A percentile compares a stretch with the other conserved stretches of the same genome.
These are phyloP conservation scores for Noccaea caerulescens DNA, from an alignment of 345 rosid genomes.

Conservation along the genomic window DNA sequence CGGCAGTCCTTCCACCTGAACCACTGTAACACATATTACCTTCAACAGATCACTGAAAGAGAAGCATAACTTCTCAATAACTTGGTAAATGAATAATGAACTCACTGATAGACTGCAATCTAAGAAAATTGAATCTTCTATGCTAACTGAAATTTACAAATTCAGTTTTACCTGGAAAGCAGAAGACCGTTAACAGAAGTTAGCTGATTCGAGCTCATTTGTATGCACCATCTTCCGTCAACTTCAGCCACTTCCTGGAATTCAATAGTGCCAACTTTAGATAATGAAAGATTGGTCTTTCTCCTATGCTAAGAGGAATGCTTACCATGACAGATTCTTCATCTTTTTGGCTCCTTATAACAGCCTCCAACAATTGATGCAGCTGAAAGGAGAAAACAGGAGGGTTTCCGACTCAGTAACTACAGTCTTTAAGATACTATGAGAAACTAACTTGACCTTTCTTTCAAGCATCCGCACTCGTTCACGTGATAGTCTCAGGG, in stretches of 20 bases:
- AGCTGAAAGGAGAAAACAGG: slow-evolving; percentile 55
- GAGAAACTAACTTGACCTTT: slow-evolving; percentile 53
- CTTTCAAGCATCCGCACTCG: slow-evolving; percentile 69
- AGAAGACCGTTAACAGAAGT: slow-evolving; percentile 67
- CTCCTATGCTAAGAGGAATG: slow-evolving; percentile 10
- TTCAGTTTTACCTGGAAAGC: slow-evolving; percentile 63
- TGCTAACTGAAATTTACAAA: slow-evolving; percentile 14
- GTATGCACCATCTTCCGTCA: slow-evolving; percentile 88
- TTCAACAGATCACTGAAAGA: slow-evolving; percentile 39
- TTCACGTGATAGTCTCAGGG: slow-evolving; percentile 67
- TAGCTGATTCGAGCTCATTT: slow-evolving; percentile 57
- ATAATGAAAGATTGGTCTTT: slow-evolving; percentile 33
- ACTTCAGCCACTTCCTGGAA: slow-evolving; percentile 64
- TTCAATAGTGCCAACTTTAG: slow-evolving; percentile 28
- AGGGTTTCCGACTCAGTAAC: slow-evolving; percentile 23
- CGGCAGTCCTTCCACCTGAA: slow-evolving; percentile 71
- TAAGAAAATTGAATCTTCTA: neutral
- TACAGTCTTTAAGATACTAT: slow-evolving; percentile 5
- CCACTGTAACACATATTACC: slow-evolving; percentile 62
- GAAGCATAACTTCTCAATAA: neutral
- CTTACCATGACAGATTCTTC: slow-evolving; percentile 62
- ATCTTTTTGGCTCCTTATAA: slow-evolving; percentile 63
- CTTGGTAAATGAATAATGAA: slow-evolving; percentile 3
- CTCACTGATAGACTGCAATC: neutral
- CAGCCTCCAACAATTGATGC: slow-evolving; percentile 66